Evolutionary conservation across 202 grass and related monocot genomes (phyloP).

Genomic region (Saccharum hybrid): DNA sequence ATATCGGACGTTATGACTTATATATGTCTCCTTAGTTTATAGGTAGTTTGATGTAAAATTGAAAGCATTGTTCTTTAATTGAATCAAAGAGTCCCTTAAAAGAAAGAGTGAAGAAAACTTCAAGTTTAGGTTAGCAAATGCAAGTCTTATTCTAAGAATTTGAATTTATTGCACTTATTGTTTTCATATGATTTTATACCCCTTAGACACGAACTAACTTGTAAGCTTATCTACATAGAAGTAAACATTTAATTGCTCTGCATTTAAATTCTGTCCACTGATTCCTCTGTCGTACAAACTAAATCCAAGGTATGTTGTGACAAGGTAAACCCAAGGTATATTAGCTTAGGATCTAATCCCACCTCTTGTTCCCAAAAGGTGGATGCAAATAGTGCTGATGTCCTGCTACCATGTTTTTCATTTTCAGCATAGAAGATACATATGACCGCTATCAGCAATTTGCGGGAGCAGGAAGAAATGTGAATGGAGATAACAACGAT

Average conservation of each 20-base stretch:
- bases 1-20: no score
- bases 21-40: no score
- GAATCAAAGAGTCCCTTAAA: background rate
- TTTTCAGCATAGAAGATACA: conserved; percentile 66
- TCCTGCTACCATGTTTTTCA: conserved; percentile 4
- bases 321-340: background rate
- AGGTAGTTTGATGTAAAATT: no score
- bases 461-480: conserved; percentile 12
- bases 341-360: background rate
- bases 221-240: background rate
- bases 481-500: conserved; percentile 37
- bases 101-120: background rate
- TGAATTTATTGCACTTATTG: background rate
- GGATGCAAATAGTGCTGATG: conserved; percentile 12
- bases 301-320: background rate
- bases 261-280: background rate
- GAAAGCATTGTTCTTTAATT: no score
- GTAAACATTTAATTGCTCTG: background rate
- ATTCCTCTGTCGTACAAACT: background rate
- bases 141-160: background rate
- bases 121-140: no score
- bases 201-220: background rate
- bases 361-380: background rate
- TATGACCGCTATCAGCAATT: conserved; percentile 59
- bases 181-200: background rate